phyloP scores from a whole-genome alignment of 805 yeast species.

The Ogataea paraovalis region DNA sequence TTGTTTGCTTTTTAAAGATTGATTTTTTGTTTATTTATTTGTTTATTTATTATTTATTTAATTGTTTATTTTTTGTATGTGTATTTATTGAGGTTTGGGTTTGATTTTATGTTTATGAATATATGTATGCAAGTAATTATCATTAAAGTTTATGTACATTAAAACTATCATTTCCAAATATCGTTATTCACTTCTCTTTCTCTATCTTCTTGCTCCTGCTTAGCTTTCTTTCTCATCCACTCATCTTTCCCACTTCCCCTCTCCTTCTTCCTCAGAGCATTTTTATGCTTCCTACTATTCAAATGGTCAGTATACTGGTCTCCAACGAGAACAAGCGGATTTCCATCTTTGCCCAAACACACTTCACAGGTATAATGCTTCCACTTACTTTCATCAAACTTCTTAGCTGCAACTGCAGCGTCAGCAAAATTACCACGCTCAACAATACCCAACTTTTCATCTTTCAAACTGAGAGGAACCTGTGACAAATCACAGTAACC shows the following conservation, averaged over 20 bases:
- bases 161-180: too few relatives aligned
- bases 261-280: conserved; percentile 46
- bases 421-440: neutral
- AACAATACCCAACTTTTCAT: conserved; percentile 9
- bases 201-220: neutral
- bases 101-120: too few relatives aligned
- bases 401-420: conserved; percentile 1
- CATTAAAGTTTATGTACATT: neutral
- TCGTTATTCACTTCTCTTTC: neutral
- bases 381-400: conserved; percentile 41
- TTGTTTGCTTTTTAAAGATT: neutral
- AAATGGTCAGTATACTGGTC: conserved; percentile 68
- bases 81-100: too few relatives aligned
- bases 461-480: conserved; percentile 17
- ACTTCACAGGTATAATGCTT: conserved; percentile 62
- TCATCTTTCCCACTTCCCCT: conserved; percentile 50
- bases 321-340: conserved; percentile 66
- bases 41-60: neutral
- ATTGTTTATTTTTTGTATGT: neutral
- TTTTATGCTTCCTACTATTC: conserved; percentile 63
- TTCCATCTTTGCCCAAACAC: conserved; percentile 56
- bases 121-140: neutral
- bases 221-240: conserved; percentile 5
- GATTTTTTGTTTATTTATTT: neutral
- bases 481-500: conserved; percentile 3